Conservation (phyloP, 495 filamentous ascomycete species). For the Neurospora hispaniola region DNA sequence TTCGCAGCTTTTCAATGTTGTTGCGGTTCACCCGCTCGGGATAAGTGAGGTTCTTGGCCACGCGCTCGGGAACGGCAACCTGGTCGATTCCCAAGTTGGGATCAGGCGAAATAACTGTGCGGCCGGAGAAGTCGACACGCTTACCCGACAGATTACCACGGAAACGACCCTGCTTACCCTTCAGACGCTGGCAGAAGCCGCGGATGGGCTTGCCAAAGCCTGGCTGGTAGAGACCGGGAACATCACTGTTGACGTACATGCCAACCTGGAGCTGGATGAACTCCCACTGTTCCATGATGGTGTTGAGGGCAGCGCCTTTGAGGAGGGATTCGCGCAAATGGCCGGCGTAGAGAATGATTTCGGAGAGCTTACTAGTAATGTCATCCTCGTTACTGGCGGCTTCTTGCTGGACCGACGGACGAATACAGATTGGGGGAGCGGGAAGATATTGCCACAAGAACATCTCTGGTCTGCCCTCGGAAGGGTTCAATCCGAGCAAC, state of each 20-base stretch:
- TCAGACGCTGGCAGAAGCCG: slow-evolving; percentile 88
- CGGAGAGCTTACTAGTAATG: slow-evolving; percentile 84
- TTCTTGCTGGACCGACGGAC: slow-evolving; percentile 87
- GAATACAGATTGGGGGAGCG: slow-evolving; percentile 83
- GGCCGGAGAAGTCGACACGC: slow-evolving; percentile 95
- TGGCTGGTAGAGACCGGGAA: slow-evolving; percentile 72
- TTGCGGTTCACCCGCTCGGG: slow-evolving; percentile 74
- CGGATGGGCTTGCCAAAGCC: slow-evolving; percentile 72
- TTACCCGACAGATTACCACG: slow-evolving; percentile 95
- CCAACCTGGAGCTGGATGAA: slow-evolving; percentile 89
- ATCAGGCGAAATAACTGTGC: slow-evolving; percentile 95
- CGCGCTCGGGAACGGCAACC: slow-evolving; percentile 79
- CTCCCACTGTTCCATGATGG: slow-evolving; percentile 98
- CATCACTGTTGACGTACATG: slow-evolving; percentile 94
- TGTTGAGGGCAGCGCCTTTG: slow-evolving; percentile 71
- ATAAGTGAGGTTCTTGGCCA: slow-evolving; percentile 91
- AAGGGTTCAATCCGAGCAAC: slow-evolving; percentile 75
- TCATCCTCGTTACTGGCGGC: slow-evolving; percentile 90
- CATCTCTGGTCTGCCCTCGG: slow-evolving; percentile 86
- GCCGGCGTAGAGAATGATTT: slow-evolving; percentile 84
- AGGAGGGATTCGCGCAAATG: slow-evolving; percentile 67
- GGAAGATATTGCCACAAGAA: slow-evolving; percentile 96
- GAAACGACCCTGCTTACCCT: slow-evolving; percentile 96
- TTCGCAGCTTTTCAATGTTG: slow-evolving; percentile 72
- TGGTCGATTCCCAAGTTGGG: slow-evolving; percentile 90